Evolutionary conservation across 1,284 basidiomycete genomes (phyloP).

Genomic region (Puccinia hordei): DNA sequence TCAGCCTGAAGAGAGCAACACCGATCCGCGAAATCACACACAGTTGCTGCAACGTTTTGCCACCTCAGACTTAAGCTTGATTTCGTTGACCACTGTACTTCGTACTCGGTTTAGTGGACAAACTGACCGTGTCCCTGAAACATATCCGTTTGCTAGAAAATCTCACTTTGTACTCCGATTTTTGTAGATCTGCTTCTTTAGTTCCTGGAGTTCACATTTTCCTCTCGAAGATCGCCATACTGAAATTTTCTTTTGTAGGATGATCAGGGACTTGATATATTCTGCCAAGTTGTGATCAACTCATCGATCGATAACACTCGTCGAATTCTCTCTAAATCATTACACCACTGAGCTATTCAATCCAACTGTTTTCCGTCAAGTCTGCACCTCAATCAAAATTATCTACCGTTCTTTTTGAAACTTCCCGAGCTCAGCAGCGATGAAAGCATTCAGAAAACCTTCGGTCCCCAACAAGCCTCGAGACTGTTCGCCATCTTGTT

Average conservation of each 20-base stretch:
- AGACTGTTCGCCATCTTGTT: constrained; percentile 18
- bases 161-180: neutral
- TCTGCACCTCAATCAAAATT: neutral
- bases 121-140: too few species aligned
- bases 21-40: neutral
- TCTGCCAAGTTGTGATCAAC: neutral
- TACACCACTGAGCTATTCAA: neutral
- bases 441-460: constrained; percentile 26
- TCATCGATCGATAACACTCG: constrained; percentile 1
- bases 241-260: neutral
- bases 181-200: neutral
- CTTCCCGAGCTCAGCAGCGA: neutral
- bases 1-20: constrained; percentile 1
- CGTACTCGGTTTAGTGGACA: too few species aligned
- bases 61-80: neutral
- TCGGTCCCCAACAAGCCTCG: constrained; percentile 25
- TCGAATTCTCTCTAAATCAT: neutral
- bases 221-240: neutral
- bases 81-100: neutral
- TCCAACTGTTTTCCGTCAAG: too few species aligned
- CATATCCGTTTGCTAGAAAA: too few species aligned
- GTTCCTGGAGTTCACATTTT: neutral
- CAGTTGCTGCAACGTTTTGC: too few species aligned
- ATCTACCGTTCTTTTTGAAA: neutral
- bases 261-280: neutral